Conservation (phyloP, 2,329 filamentous ascomycete genomes). For the Nemania abortiva region DNA sequence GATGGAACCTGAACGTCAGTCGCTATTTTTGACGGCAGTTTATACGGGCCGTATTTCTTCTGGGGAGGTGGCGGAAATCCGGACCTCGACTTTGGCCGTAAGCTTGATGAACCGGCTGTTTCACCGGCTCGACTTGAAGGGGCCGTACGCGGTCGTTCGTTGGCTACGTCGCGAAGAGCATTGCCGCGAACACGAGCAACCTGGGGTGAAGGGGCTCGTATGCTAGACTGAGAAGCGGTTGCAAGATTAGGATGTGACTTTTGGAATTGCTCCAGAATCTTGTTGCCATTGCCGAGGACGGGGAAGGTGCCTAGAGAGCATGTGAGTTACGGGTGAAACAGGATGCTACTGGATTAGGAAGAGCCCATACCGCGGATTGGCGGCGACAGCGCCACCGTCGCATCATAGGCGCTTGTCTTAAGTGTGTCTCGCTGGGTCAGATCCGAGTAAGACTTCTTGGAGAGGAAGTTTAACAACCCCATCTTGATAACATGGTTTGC, state of each 20-base stretch:
- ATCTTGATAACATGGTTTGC: slow-evolving; percentile 43
- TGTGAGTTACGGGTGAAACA: slow-evolving; percentile 40
- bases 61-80: slow-evolving; percentile 37
- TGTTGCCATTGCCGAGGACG: slow-evolving; percentile 57
- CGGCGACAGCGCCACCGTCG: slow-evolving; percentile 52
- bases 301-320: slow-evolving; percentile 54
- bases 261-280: slow-evolving; percentile 54
- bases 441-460: slow-evolving; percentile 46
- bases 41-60: slow-evolving; percentile 48
- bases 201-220: slow-evolving; percentile 49
- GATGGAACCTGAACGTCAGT: slow-evolving; percentile 32
- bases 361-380: slow-evolving; percentile 53
- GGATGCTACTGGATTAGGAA: slow-evolving; percentile 40
- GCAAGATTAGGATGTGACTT: slow-evolving; percentile 50
- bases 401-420: slow-evolving; percentile 55
- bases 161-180: slow-evolving; percentile 42
- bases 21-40: slow-evolving; percentile 43
- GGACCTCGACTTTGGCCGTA: slow-evolving; percentile 22
- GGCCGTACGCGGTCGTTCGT: slow-evolving; percentile 56
- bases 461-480: slow-evolving; percentile 54
- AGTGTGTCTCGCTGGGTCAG: slow-evolving; percentile 42
- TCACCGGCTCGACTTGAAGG: slow-evolving; percentile 41
- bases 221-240: slow-evolving; percentile 41
- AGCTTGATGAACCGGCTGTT: slow-evolving; percentile 37
- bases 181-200: slow-evolving; percentile 50